Percentiles rank a stretch among this genome's conserved stretches.
phyloP scores from a whole-genome alignment of 108 stramenopile species.

The Halocafeteria seosinensis region DNA sequence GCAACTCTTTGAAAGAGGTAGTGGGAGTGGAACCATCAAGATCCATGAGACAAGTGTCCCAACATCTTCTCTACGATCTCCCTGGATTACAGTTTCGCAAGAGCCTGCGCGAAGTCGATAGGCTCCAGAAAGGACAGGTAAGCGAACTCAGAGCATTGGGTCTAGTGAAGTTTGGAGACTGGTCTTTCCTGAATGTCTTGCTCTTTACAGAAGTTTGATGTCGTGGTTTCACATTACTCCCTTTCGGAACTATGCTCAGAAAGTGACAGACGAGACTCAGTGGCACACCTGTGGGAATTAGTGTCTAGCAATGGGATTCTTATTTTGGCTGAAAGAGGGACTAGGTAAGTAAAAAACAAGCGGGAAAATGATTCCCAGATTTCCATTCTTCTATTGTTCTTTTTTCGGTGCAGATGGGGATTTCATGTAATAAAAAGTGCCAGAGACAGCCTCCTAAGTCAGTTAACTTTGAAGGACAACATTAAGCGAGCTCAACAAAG shows the following conservation, averaged over 20 bases:
- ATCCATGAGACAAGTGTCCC: background rate
- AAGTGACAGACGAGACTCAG: background rate
- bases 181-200: background rate
- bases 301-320: background rate
- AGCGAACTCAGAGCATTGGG: no score
- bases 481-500: background rate
- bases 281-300: background rate
- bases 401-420: no score
- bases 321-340: background rate
- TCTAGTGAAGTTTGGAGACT: no score
- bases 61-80: background rate
- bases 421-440: background rate
- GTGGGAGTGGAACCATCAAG: background rate
- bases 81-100: background rate
- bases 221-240: background rate
- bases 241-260: background rate
- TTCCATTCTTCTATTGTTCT: no score
- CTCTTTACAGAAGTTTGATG: background rate
- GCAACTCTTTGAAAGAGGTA: background rate
- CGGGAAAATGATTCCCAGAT: no score
- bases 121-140: no score
- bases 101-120: background rate
- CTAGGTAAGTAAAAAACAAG: no score
- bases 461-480: background rate
- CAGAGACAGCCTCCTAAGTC: background rate